Evolutionary conservation across 371 early-diverging fungal genomes (phyloP), one percentile per base, ranked within the genome.

Genomic region (Syncephalastrum monosporum): DNA sequence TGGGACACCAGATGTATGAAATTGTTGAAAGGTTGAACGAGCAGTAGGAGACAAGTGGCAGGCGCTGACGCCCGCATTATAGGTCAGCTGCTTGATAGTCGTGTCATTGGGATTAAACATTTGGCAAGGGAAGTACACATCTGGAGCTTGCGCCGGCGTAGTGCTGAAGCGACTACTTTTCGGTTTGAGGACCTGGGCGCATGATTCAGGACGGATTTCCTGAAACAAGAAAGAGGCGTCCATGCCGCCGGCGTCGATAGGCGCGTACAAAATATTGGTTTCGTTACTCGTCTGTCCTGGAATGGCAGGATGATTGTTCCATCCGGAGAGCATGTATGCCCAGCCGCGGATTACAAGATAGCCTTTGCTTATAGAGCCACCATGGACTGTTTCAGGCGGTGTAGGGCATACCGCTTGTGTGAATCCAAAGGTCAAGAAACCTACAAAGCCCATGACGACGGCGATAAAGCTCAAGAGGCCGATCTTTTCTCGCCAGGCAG

Each of bases 401-500:
- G 59, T 58, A 14, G 82, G 78, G 66, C 86, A 85, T 5, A 81
- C 71, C 1, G 79, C 47, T 46, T 79, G 68, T 3, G 84, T 71
- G 23, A 90, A 83, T 5, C 89, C 82, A 68, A 87, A 77, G 1
- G 82, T 79, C 10, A 87, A 57, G 46, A 84, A 84, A 7, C 84
- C 83, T 15, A 87, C 73, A 38, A 72, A 61, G 12, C 65, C 55
- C 57, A 82, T 82, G 43, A 84, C 72, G 8, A 59, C 42, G 7
- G 75, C 42, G 41, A 91, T 82, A 57, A 91, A 77, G 23, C 87
- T 69, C 50, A 89, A 84, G 0, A 95, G 67, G 0, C 92, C 88
- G 2, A 90, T 79, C 61, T 93, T 95, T 68, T 94, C 93, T 29
- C 93, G 72, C 93, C 94, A 94, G 24, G 78, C 96, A 38, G 81